Conservation (phyloP, 1,284 basidiomycete genomes). For the Sphaerobolus stellatus region DNA sequence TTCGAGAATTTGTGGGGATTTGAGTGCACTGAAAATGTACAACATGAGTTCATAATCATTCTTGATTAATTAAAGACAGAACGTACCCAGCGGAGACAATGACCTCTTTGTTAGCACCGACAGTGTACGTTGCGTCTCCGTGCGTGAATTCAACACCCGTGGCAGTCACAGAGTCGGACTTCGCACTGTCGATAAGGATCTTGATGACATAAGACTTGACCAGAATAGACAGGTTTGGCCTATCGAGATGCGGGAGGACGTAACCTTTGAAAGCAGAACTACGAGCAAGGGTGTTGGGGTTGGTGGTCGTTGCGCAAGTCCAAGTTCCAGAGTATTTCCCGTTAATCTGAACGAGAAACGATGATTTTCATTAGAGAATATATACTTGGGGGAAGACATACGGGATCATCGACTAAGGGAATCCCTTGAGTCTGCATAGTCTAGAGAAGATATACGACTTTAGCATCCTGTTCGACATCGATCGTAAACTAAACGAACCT, state of each 20-base stretch:
- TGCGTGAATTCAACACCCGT: slow-evolving; percentile 34
- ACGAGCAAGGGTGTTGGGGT: not conserved
- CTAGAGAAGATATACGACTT: not conserved
- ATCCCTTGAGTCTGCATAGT: not conserved
- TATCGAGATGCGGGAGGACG: not conserved
- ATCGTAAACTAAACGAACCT: no score
- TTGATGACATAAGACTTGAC: slow-evolving; percentile 19
- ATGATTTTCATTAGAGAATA: not conserved
- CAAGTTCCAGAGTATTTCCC: not conserved
- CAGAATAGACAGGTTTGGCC: slow-evolving; percentile 21
- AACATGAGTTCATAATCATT: not conserved
- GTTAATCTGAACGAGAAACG: not conserved
- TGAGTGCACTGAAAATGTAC: slow-evolving; percentile 22
- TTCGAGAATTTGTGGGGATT: slow-evolving; percentile 35
- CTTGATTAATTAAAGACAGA: not conserved
- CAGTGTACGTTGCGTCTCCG: slow-evolving; percentile 23
- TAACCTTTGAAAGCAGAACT: not conserved
- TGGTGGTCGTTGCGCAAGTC: not conserved
- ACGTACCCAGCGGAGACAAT: slow-evolving; percentile 18
- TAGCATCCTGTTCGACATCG: not conserved
- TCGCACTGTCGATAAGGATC: slow-evolving; percentile 13
- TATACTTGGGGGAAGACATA: not conserved
- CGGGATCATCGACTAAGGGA: not conserved
- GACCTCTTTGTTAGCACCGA: slow-evolving; percentile 31
- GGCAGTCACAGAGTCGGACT: slow-evolving; percentile 22